Base-by-base conservation (phyloP, 169 alveolate species). In the Nephromyces sp. region DNA sequence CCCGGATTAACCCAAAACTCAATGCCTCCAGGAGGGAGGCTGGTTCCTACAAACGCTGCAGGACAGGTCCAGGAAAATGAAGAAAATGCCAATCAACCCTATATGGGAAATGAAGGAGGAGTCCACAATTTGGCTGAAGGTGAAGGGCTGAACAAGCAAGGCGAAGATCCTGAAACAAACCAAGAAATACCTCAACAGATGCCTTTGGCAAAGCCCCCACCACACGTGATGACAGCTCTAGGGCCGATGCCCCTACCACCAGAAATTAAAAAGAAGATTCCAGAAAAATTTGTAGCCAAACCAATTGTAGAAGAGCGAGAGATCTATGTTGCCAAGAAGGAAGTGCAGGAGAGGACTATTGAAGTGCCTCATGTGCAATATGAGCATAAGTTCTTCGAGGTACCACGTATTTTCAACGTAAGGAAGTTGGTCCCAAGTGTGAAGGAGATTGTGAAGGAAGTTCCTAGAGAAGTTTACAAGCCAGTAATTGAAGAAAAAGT, bases 221-320 rank as follows among this genome's bases (percentile, higher is more conserved):
- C 91, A 34, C 83, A 84, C 65, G 92, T 87, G 6, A 87, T 87
- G 92, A 87, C 92, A n/a, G 87, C 90, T 21, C 73, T 87, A 35
- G 92, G 92, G 0, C 92, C 92, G 8, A 81, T 87, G 35, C 92
- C 92, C 32, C 80, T 87, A 0, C 92, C 92, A 6, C 84, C 86
- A 51, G 88, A 87, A 73, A 82, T 87, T 51, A 79, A 87, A 71
- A 74, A 81, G 62, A 84, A 84, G 63, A 87, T 87, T 29, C 92
- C 92, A 0, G 92, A 87, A 67, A 87, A 87, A 74, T 87, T 87
- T 64, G 92, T 87, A 8, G 92, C 92, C 3, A 82, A 85, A 66
- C 92, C 92, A 8, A 86, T 87, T 30, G 72, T 87, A 3, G 92
- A 87, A 53, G 92, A 87, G 65, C 79, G 92, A 6, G 92, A 87